Base-by-base conservation (phyloP, 768 basidiomycete species). In the Boletus vinaceobasis region DNA sequence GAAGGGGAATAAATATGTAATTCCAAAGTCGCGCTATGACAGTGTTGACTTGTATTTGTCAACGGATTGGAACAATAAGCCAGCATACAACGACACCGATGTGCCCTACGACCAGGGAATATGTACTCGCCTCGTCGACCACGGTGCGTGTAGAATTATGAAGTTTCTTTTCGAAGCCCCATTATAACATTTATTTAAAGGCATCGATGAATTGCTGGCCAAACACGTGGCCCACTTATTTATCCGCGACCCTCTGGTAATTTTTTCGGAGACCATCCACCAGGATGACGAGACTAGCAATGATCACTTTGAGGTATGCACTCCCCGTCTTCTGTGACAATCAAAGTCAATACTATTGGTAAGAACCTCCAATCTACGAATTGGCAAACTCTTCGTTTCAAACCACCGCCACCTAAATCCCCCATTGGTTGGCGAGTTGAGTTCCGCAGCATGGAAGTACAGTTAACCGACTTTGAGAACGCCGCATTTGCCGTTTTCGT, bases 351-450 rank as follows among this genome's bases (percentile, higher is more conserved):
- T 29, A 27, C 27, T 9, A 4, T 40, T 38, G 47, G 6, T 1
- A 70, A 96, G 90, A 98, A 98, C 65, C 87, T 99, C 26, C 97
- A 99, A 82, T 98, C 97, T 2, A 99, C 97, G 5, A 99, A 99
- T 66, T 99, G 97, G 97, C 97, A 99, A 74, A 98, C 97, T 0
- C 78, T 99, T 32, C 84, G 97, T 45, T 99, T 99, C 82, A 99
- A 99, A 70, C 97, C 97, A 3, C 97, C 97, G 13, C 96, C 97
- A 27, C 87, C 91, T 5, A 86, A 90, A 51, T 93, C 96, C 6
- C 70, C 84, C 7, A 98, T 98, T 51, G 97, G 96, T 32, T 99
- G 97, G 97, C 81, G 97, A 38, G 96, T 98, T 5, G 97, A 99
- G 70, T 99, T 99, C 74, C 80, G 97, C 53, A 93, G 90, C 69